phyloP scores from a whole-genome alignment of 495 filamentous ascomycete genomes.

The Podospora conica region DNA sequence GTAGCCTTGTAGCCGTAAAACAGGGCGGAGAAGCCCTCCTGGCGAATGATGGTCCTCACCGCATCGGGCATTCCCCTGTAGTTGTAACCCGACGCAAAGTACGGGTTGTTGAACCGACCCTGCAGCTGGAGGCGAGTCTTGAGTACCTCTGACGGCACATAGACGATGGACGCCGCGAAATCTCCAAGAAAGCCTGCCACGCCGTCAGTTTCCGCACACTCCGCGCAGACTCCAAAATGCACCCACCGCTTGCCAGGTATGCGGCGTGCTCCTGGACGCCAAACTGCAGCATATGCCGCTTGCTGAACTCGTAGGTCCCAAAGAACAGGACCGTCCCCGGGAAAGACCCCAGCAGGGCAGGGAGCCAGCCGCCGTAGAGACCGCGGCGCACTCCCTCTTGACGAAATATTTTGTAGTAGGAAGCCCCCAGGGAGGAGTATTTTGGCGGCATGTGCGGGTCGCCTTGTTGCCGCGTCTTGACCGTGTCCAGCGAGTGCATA shows the following conservation, averaged over 20 bases:
- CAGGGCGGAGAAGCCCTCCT: constrained; percentile 76
- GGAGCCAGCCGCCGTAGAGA: constrained; percentile 87
- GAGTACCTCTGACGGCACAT: constrained; percentile 93
- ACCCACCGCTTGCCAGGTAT: constrained; percentile 74
- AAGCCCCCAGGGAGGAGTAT: constrained; percentile 80
- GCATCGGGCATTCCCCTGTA: constrained; percentile 78
- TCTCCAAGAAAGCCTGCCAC: constrained; percentile 77
- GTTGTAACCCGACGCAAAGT: constrained; percentile 89
- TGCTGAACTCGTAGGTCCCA: constrained; percentile 92
- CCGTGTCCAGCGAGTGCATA: constrained; percentile 98
- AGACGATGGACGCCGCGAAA: constrained; percentile 82
- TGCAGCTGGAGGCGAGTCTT: constrained; percentile 94
- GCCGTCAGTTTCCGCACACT: constrained; percentile 12
- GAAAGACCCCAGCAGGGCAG: constrained; percentile 86
- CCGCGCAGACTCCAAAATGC: background rate
- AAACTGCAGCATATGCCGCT: constrained; percentile 75
- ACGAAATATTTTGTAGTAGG: constrained; percentile 85
- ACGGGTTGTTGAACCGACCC: constrained; percentile 89
- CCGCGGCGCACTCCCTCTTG: constrained; percentile 85
- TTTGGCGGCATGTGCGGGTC: constrained; percentile 86
- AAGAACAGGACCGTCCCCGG: constrained; percentile 94
- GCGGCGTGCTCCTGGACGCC: constrained; percentile 73
- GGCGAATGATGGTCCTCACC: constrained; percentile 69
- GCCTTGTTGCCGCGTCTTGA: constrained; percentile 98
- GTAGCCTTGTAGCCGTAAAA: constrained; percentile 95